These are phyloP conservation scores for Termitomyces sp. DNA, from an alignment of 768 basidiomycete genomes.

Conservation along the genomic window DNA sequence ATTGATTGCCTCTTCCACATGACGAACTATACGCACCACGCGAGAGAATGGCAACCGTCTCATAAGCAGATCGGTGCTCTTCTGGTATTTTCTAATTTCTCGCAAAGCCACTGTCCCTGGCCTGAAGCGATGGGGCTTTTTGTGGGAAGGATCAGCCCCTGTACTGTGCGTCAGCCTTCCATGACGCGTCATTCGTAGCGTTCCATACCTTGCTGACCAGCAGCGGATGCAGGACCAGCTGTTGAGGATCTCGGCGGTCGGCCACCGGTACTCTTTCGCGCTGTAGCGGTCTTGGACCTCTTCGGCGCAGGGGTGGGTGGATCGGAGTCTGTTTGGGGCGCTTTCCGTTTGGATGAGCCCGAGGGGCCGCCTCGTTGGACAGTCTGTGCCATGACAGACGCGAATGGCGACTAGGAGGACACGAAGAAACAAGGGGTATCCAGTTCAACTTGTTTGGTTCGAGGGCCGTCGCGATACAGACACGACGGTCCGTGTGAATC, in stretches of 20 bases:
- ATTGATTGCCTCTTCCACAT: neutral
- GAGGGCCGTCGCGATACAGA: constrained; percentile 9
- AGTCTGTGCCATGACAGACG: constrained; percentile 62
- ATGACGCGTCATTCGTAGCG: neutral
- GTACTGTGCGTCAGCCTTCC: neutral
- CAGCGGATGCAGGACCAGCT: constrained; percentile 6
- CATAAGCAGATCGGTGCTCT: constrained; percentile 85
- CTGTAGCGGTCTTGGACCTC: constrained; percentile 55
- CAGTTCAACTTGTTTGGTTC: constrained; percentile 27
- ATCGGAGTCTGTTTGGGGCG: constrained; percentile 38
- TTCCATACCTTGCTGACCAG: constrained; percentile 8
- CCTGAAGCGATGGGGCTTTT: constrained; percentile 68
- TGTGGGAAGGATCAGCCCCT: constrained; percentile 12
- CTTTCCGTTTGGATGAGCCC: constrained; percentile 42
- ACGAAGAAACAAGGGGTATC: neutral
- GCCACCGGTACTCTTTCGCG: constrained; percentile 84
- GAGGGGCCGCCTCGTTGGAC: constrained; percentile 50
- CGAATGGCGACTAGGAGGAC: neutral
- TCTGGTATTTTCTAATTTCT: constrained; percentile 94
- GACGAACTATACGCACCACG: constrained; percentile 53
- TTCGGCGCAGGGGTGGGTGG: constrained; percentile 49
- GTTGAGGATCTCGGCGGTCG: constrained; percentile 42
- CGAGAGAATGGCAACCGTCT: constrained; percentile 90
- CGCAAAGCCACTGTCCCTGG: constrained; percentile 89
- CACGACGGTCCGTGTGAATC: constrained; percentile 11